Evolutionary conservation across 352 stramenopile species (phyloP), one percentile per base, ranked within the genome.

Genomic region (Pythium phragmitis): DNA sequence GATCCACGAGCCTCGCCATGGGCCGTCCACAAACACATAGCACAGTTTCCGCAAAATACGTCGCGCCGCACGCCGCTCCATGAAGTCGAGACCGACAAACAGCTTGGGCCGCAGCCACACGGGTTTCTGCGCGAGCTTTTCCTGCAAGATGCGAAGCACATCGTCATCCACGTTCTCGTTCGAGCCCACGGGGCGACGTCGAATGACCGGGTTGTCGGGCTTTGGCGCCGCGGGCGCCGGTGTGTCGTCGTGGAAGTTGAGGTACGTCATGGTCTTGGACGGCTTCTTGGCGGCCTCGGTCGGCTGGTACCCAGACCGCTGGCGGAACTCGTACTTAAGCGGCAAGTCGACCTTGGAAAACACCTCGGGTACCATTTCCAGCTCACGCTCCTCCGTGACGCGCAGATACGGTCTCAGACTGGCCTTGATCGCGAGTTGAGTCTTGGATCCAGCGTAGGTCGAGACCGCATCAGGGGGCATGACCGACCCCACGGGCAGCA

Each of bases 321-420:
- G 85, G 7, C 83, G 75, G 73, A 94, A 94, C 65, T 94, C 83
- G 66, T 94, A 94, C 68, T 90, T 90, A 49, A 91, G 74, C 37
- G 85, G 83, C 30, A 92, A 65, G 50, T 94, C 85, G 9, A 94
- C 81, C 60, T 91, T 91, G 5, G 85, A 94, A 60, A 94, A 94
- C 17, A 94, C 81, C 57, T 92, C 82, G 2, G 85, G 85, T 39
- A 92, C 80, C 58, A 94, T 68, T 63, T 94, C 85, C 2, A 92
- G 60, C 45, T 91, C 75, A 7, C 66, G 58, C 54, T 87, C 79
- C 9, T 74, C 69, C 30, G 68, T 60, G 0, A 89, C 74, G 23
- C 65, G 60, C 57, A 91, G 50, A 60, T 89, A 93, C 42, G 81
- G 76, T 8, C 78, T 74, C 34, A 93, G 74, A 68, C 72, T 77